Evolutionary conservation across 371 early-diverging fungal genomes (phyloP).

Genomic region (Mortierella sp.): DNA sequence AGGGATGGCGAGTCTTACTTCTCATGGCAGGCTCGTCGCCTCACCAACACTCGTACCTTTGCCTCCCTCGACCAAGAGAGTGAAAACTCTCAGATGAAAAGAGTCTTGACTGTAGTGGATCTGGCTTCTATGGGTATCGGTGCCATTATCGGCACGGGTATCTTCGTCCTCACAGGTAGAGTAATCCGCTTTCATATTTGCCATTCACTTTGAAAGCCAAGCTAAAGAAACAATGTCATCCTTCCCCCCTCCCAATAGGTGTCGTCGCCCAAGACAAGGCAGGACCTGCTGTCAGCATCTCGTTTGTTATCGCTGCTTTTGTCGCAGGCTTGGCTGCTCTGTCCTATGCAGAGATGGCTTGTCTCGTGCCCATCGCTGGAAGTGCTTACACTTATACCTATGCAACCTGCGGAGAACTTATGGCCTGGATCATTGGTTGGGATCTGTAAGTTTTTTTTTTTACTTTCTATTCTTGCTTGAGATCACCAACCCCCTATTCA

Average conservation of each 20-base stretch:
- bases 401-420: conserved; percentile 87
- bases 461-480: neutral
- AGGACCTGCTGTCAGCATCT: conserved; percentile 84
- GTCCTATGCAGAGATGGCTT: conserved; percentile 86
- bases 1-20: conserved; percentile 23
- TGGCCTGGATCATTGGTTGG: conserved; percentile 90
- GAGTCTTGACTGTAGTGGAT: conserved; percentile 38
- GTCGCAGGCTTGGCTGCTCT: conserved; percentile 81
- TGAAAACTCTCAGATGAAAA: conserved; percentile 36
- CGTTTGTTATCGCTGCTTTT: conserved; percentile 79
- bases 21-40: conserved; percentile 36
- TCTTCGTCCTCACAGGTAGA: conserved; percentile 63
- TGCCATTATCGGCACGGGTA: conserved; percentile 80
- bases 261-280: conserved; percentile 82
- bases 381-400: conserved; percentile 89
- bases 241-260: conserved; percentile 61
- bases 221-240: too few relatives aligned
- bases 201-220: too few relatives aligned
- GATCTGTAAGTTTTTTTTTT: conserved; percentile 61
- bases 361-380: conserved; percentile 86
- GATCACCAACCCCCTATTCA: too few relatives aligned
- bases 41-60: conserved; percentile 49
- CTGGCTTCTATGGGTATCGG: conserved; percentile 61
- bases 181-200: too few relatives aligned
- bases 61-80: conserved; percentile 49